These are phyloP conservation scores for Solanum commersonii DNA, from an alignment of 257 asterid genomes.

Conservation along the genomic window DNA sequence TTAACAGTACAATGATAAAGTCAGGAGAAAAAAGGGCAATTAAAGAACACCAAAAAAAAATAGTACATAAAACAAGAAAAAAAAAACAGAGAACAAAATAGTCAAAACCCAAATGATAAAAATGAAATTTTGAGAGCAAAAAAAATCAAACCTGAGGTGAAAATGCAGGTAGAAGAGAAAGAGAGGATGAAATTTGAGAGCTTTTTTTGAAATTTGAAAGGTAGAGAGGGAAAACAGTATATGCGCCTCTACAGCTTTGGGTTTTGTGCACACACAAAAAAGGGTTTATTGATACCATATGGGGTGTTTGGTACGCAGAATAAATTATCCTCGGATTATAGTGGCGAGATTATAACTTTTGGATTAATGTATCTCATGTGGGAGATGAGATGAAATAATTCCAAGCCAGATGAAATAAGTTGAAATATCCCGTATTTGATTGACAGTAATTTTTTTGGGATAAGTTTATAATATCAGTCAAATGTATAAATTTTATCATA, in stretches of 20 bases:
- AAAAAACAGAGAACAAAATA: no score
- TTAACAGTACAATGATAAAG: neutral
- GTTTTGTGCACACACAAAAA: neutral
- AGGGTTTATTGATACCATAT: neutral
- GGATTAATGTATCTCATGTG: no score
- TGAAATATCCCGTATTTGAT: no score
- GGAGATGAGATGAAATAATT: no score
- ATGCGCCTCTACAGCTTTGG: neutral
- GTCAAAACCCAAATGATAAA: neutral
- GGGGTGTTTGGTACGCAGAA: neutral
- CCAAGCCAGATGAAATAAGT: no score
- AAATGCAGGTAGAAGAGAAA: neutral
- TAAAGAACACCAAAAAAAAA: neutral
- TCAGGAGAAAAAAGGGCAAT: neutral
- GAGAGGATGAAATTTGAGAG: neutral
- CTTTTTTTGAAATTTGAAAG: constrained; percentile 10
- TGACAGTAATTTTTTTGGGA: no score
- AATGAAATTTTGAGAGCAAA: neutral
- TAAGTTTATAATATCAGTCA: no score
- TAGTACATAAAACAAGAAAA: neutral
- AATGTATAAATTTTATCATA: no score
- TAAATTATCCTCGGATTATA: neutral
- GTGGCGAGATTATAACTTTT: no score
- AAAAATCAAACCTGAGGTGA: neutral
- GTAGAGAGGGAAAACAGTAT: neutral